A percentile compares a stretch with the other conserved stretches of the same genome.
These are phyloP conservation scores for Dryadomyces quercus-mongolicae DNA, from an alignment of 2,329 filamentous ascomycete species.

Conservation along the genomic window DNA sequence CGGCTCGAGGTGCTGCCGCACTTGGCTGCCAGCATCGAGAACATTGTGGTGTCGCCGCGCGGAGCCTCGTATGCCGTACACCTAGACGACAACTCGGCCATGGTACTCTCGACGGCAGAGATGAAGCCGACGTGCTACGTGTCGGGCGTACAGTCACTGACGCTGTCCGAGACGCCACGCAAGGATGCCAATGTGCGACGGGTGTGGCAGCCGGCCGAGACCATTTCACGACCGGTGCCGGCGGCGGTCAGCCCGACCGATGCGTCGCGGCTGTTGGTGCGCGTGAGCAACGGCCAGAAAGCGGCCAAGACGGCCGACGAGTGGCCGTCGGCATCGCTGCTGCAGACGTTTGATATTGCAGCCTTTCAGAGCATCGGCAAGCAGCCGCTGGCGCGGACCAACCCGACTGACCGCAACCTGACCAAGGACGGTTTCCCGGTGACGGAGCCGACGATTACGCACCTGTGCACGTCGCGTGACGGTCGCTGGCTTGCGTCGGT, in stretches of 20 bases:
- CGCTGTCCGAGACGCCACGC: slow-evolving; percentile 35
- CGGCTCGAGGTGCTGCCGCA: slow-evolving; percentile 80
- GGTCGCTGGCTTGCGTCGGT: slow-evolving; percentile 85
- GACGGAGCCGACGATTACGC: slow-evolving; percentile 64
- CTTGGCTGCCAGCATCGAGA: slow-evolving; percentile 73
- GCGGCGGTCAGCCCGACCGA: slow-evolving; percentile 50
- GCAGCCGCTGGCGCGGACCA: slow-evolving; percentile 81
- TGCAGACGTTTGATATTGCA: slow-evolving; percentile 83
- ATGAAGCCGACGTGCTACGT: slow-evolving; percentile 75
- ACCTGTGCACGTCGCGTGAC: slow-evolving; percentile 64
- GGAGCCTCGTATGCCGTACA: slow-evolving; percentile 77
- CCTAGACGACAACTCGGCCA: slow-evolving; percentile 82
- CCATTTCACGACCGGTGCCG: slow-evolving; percentile 39
- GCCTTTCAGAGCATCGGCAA: slow-evolving; percentile 67
- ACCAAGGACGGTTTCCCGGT: slow-evolving; percentile 61
- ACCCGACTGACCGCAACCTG: slow-evolving; percentile 68
- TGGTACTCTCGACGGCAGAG: slow-evolving; percentile 83
- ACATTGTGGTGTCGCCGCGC: slow-evolving; percentile 65
- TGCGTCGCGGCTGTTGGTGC: slow-evolving; percentile 53
- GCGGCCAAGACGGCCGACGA: slow-evolving; percentile 34
- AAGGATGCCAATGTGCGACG: slow-evolving; percentile 42
- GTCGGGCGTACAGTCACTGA: slow-evolving; percentile 62
- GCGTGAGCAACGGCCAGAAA: slow-evolving; percentile 51
- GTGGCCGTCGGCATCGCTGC: slow-evolving; percentile 38
- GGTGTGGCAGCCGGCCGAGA: slow-evolving; percentile 31